Conservation (phyloP, 148 eudicot genomes). For the Silene uniflora region DNA sequence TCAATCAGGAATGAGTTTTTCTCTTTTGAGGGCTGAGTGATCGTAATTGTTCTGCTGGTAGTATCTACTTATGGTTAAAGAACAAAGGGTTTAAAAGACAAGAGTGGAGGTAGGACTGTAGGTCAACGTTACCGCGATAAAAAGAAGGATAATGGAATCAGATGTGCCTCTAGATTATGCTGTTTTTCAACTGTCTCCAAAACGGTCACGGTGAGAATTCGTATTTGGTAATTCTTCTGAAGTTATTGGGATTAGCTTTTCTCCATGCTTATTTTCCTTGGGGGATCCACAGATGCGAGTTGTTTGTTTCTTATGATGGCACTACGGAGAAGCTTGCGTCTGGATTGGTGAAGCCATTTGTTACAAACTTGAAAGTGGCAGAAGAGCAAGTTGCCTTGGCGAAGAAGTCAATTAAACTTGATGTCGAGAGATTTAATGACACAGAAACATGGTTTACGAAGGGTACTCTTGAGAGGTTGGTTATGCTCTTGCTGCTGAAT, state of each 20-base stretch:
- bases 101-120: too few species aligned
- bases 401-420: conserved; percentile 75
- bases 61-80: background rate
- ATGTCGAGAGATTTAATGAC: conserved; percentile 47
- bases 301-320: conserved; percentile 78
- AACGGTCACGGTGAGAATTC: conserved; percentile 58
- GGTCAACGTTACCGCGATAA: too few species aligned
- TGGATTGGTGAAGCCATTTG: conserved; percentile 80
- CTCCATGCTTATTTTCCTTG: conserved; percentile 10
- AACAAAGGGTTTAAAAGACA: too few species aligned
- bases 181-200: conserved; percentile 75
- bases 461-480: conserved; percentile 98
- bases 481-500: conserved; percentile 26
- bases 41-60: background rate
- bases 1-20: too few species aligned
- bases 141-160: conserved; percentile 45
- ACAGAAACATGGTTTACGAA: conserved; percentile 86
- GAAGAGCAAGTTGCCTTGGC: conserved; percentile 76
- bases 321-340: conserved; percentile 84
- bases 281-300: conserved; percentile 61
- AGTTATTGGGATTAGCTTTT: conserved; percentile 9
- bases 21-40: background rate
- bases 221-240: background rate
- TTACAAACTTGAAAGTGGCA: conserved; percentile 68
- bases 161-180: conserved; percentile 85